Base-by-base conservation (phyloP, 2,329 filamentous ascomycete genomes). In the Acephala macrosclerotiorum region DNA sequence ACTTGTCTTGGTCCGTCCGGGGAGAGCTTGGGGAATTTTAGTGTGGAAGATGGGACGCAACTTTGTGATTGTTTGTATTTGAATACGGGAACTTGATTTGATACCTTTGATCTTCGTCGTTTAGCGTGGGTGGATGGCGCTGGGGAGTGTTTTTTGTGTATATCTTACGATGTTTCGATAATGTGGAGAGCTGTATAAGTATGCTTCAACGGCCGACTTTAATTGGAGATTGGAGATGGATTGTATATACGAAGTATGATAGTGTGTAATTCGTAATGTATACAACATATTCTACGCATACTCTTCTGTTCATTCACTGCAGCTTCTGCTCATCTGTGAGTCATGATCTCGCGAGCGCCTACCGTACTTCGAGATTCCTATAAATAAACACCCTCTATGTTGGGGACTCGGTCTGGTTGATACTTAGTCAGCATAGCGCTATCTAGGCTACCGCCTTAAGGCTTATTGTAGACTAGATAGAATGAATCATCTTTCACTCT, bases 1-100 rank as follows among this genome's bases (percentile, higher is more conserved):
- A 80, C 81, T 22, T 91, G 89, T 75, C 81, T 78, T 58, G 79
- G 83, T 59, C 67, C 66, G 2, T 64, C 74, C 4, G 81, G 81
- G 3, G 72, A 74, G 0, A 64, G 63, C n/a, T 72, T 83, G 29
- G 79, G 78, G 0, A 72, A 81, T 3, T 78, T 79, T 63, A 76
- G 77, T 9, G 77, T 78, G 0, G 3, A 25, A 25, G 65, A 69
- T 40, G 26, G 22, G 9, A 63, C 55, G 7, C 47, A 69, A 29
- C 11, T 64, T 40, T 75, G 74, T 45, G 65, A 69, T 60, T 75
- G 74, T 68, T 58, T 70, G 29, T 75, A 75, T 63, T 20, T 71
- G 63, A 74, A 75, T 66, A 67, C 65, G 35, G 70, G 70, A 14
- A 71, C 70, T 42, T 73, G 63, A 72, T 20, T 8, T 49, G 22